A percentile compares a stretch with the other conserved stretches of the same genome.
phyloP scores from a whole-genome alignment of 1,139 yeast species.

The Diutina scorzettiae region DNA sequence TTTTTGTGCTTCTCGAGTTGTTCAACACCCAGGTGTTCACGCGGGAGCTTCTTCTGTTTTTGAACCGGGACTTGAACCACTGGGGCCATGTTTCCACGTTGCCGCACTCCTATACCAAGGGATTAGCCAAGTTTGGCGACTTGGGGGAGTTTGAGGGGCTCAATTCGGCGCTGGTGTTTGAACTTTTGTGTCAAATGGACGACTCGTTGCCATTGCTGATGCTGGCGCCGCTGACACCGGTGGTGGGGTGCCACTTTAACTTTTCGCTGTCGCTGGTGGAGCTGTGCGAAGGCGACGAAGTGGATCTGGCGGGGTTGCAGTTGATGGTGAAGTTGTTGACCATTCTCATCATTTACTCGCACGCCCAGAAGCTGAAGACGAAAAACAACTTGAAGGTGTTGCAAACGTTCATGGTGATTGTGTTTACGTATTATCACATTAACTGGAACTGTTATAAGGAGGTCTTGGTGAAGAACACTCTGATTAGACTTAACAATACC shows the following conservation, averaged over 20 bases:
- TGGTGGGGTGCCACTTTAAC: slow-evolving; percentile 11
- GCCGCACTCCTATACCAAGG: slow-evolving; percentile 15
- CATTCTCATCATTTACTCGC: slow-evolving; percentile 17
- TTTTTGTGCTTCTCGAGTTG: slow-evolving; percentile 22
- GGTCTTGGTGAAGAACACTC: slow-evolving; percentile 15
- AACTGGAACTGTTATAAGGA: slow-evolving; percentile 30
- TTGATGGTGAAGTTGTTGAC: slow-evolving; percentile 14
- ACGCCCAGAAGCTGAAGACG: slow-evolving; percentile 13
- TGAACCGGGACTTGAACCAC: slow-evolving; percentile 17
- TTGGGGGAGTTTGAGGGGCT: slow-evolving; percentile 24
- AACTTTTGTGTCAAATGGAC: slow-evolving; percentile 25
- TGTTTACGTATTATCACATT: slow-evolving; percentile 30
- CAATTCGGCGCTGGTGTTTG: slow-evolving; percentile 21
- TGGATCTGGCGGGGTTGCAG: slow-evolving; percentile 14
- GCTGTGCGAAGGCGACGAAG: not conserved
- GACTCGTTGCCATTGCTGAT: slow-evolving; percentile 33
- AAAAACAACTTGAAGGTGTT: slow-evolving; percentile 8
- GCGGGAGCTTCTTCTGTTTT: slow-evolving; percentile 15
- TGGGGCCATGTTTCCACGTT: slow-evolving; percentile 18
- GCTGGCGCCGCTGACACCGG: slow-evolving; percentile 35
- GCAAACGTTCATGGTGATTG: slow-evolving; percentile 23
- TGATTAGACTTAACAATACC: slow-evolving; percentile 28
- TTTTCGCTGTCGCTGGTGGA: not conserved
- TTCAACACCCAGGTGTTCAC: slow-evolving; percentile 23
- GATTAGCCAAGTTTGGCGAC: slow-evolving; percentile 15